Base-by-base conservation (phyloP, 139 green algal species). In the Coelastrella sp. region DNA sequence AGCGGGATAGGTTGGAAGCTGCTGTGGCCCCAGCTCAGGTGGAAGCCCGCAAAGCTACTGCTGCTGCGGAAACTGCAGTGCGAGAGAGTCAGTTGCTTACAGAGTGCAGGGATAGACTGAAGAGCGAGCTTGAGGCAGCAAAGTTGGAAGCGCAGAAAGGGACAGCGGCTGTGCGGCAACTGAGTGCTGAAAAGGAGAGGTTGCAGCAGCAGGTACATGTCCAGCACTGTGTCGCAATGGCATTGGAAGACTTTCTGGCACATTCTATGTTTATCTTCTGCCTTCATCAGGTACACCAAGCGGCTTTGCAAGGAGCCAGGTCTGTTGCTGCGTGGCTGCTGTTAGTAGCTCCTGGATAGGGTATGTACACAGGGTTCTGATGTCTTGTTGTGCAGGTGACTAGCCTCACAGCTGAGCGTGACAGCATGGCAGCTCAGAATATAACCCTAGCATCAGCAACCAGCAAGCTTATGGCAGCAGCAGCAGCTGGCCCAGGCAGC, bases 401-500 rank as follows among this genome's bases (percentile, higher is more conserved):
- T 11, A 71, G 59, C 7, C 47, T 90, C 0, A 76, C 61, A 22
- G 61, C 86, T 54, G 86, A 90, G 86, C 76, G 86, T 17, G 86
- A 90, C 86, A 90, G 86, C 64, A 85, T 90, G 86, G 76, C 77
- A 5, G 23, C 22, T 3, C 86, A 90, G 61, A 90, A 90, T 76
- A 73, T 84, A 16, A 59, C 73, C n/a, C 64, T 90, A 4, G 86
- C 86, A 14, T 54, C n/a, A 22, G 75, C 86, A 13, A 86, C 86
- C 20, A 85, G 73, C 75, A 74, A 60, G 17, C 86, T 90, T 7
- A 86, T 90, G 84, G 83, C 68, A 59, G 66, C 59, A 60, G 32
- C n/a, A 11, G 59, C 59, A 74, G 80, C 19, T 20, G 59, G n/a
- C 20, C n/a, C 58, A 32, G 57, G n/a, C n/a, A 47, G 5, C 6